phyloP scores from a whole-genome alignment of 2,329 filamentous ascomycete genomes.

The Trichoderma sp. region DNA sequence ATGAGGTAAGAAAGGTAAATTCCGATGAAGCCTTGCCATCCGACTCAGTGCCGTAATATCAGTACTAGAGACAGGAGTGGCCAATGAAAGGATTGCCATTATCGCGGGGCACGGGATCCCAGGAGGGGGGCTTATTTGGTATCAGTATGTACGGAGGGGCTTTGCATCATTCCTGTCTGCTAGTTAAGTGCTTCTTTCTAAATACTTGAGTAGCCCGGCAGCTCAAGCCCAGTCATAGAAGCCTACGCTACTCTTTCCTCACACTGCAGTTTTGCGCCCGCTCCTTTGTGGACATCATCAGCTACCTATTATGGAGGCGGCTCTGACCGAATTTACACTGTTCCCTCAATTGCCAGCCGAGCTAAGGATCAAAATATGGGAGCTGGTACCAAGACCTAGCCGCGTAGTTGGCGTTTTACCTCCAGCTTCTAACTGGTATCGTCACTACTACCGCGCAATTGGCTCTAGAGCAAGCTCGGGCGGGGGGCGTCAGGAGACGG shows the following conservation, averaged over 20 bases:
- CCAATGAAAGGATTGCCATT: neutral
- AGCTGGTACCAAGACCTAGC: constrained; percentile 11
- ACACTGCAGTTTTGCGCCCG: neutral
- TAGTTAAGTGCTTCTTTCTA: neutral
- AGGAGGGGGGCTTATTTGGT: neutral
- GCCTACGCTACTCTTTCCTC: neutral
- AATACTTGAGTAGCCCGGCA: neutral
- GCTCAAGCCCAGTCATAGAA: neutral
- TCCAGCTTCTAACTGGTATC: constrained; percentile 17
- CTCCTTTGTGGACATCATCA: neutral
- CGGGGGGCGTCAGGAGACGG: neutral
- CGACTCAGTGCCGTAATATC: neutral
- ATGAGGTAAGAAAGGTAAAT: neutral
- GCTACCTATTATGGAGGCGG: neutral
- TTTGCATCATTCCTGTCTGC: neutral
- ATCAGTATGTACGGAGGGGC: neutral
- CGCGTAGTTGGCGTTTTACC: constrained; percentile 12
- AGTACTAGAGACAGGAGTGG: neutral
- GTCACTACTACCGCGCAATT: constrained; percentile 7
- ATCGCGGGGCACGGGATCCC: neutral
- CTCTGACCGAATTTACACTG: neutral
- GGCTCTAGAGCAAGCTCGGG: constrained; percentile 1
- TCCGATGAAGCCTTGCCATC: neutral
- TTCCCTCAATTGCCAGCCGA: constrained; percentile 13
- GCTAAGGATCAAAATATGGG: constrained; percentile 16